Conservation (phyloP, 164 flowering plant genomes). For the Paratinospora sagittata region DNA sequence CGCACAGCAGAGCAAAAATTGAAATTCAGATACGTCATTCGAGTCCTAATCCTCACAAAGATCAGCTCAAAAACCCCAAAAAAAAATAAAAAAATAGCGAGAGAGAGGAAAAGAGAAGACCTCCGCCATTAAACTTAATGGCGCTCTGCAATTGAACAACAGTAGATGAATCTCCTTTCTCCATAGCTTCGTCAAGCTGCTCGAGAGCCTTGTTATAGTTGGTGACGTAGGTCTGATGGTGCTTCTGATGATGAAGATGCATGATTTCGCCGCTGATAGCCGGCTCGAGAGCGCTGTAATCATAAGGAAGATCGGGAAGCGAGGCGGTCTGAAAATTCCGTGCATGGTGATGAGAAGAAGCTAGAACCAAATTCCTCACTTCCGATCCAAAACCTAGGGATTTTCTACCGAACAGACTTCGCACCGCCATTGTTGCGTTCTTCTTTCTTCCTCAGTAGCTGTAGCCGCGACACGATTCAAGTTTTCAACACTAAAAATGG, state of each 20-base stretch:
- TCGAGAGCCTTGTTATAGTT: conserved; percentile 88
- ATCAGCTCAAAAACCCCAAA: too few relatives aligned
- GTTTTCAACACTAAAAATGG: too few relatives aligned
- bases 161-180: conserved; percentile 55
- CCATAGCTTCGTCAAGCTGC: conserved; percentile 59
- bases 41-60: too few relatives aligned
- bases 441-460: too few relatives aligned
- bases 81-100: too few relatives aligned
- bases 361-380: conserved; percentile 13
- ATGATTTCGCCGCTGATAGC: conserved; percentile 89
- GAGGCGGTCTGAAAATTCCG: conserved; percentile 59
- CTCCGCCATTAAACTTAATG: conserved; percentile 98
- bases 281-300: conserved; percentile 88
- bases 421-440: too few relatives aligned
- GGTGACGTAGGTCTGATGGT: conserved; percentile 84
- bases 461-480: too few relatives aligned
- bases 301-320: conserved; percentile 92
- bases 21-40: too few relatives aligned
- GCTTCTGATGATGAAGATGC: conserved; percentile 93
- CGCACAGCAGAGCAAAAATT: too few relatives aligned
- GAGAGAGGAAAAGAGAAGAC: conserved; percentile 20
- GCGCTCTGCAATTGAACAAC: conserved; percentile 77
- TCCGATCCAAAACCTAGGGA: too few relatives aligned
- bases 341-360: conserved; percentile 21
- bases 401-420: too few relatives aligned